Percentiles rank a stretch among this genome's conserved stretches.
phyloP scores from a whole-genome alignment of 1,139 yeast genomes.

The Nakaseomyces delphensis region DNA sequence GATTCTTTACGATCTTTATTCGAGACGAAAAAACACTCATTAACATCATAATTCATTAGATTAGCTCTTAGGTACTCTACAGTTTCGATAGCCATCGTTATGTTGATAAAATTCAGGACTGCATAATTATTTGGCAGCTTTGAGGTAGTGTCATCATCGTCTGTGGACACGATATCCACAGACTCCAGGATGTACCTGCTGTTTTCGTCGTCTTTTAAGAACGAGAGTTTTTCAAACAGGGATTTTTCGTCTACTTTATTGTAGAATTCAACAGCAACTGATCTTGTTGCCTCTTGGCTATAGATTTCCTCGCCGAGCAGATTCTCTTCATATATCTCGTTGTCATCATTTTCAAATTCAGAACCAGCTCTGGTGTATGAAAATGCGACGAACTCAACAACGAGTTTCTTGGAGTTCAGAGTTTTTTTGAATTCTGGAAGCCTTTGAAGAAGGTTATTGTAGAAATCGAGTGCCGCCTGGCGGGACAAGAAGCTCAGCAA shows the following conservation, averaged over 20 bases:
- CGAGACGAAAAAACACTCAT: constrained; percentile 53
- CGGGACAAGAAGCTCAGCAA: constrained; percentile 37
- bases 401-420: constrained; percentile 38
- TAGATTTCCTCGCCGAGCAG: constrained; percentile 1
- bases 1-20: constrained; percentile 1
- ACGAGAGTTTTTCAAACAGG: constrained; percentile 48
- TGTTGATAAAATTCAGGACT: constrained; percentile 69
- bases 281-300: constrained; percentile 25
- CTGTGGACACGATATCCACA: constrained; percentile 48
- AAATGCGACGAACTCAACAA: constrained; percentile 62
- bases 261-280: constrained; percentile 23
- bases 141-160: constrained; percentile 31
- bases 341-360: constrained; percentile 27
- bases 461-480: constrained; percentile 41
- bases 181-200: constrained; percentile 63
- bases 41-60: constrained; percentile 41
- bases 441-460: constrained; percentile 37
- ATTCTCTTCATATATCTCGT: constrained; percentile 8
- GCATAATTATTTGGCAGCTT: constrained; percentile 45
- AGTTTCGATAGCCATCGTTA: constrained; percentile 76
- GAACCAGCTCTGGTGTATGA: constrained; percentile 32
- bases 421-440: constrained; percentile 38
- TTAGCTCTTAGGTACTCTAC: constrained; percentile 53
- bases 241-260: constrained; percentile 15
- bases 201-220: constrained; percentile 14